Conservation (phyloP, 148 eudicot species). For the Amaranthus cruentus region DNA sequence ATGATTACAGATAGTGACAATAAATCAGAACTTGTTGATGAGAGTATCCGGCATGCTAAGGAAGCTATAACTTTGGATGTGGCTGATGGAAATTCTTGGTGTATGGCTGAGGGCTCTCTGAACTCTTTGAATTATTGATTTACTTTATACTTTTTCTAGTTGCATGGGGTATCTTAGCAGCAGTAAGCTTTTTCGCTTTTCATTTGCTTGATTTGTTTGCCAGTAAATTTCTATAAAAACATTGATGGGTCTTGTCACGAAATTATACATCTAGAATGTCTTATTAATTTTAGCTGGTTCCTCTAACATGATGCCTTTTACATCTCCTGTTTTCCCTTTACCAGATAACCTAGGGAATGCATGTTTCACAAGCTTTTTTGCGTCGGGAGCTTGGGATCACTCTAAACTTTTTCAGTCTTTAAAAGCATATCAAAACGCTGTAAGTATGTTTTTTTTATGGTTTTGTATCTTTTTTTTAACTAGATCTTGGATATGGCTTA, state of each 20-base stretch:
- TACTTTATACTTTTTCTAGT: background rate
- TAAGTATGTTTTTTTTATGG: constrained; percentile 33
- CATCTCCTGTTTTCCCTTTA: constrained; percentile 15
- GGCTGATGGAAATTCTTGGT: constrained; percentile 94
- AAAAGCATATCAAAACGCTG: constrained; percentile 95
- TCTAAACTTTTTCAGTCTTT: constrained; percentile 71
- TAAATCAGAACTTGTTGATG: constrained; percentile 61
- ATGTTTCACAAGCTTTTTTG: constrained; percentile 85
- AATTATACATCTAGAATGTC: background rate
- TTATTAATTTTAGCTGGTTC: background rate
- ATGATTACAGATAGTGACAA: constrained; percentile 56
- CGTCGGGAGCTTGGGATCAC: constrained; percentile 83
- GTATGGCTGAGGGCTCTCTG: constrained; percentile 42
- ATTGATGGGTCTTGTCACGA: background rate
- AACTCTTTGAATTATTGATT: background rate
- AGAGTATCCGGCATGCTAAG: constrained; percentile 85
- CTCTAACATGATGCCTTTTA: background rate
- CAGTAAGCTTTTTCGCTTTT: background rate
- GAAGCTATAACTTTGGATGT: constrained; percentile 87
- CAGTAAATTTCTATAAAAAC: background rate
- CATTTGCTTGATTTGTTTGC: background rate
- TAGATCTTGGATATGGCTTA: background rate
- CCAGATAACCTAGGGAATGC: constrained; percentile 96
- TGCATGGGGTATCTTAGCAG: background rate
- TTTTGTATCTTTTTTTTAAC: no score